Evolutionary conservation across 805 yeast species (phyloP), one percentile per base, ranked within the genome.

Genomic region (Starmerella cellae): DNA sequence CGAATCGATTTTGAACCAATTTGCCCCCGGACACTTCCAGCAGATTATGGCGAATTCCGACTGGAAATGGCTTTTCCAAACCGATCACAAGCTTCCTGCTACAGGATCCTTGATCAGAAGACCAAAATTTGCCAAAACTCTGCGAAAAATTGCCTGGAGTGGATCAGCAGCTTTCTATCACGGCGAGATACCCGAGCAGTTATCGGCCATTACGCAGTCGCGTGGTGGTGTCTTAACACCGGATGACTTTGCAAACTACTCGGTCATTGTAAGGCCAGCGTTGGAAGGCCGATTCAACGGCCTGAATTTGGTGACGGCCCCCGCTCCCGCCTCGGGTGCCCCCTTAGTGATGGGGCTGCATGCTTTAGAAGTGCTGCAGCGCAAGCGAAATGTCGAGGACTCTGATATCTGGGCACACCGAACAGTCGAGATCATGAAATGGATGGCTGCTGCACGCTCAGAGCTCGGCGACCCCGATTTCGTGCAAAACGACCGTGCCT

Each of bases 371-470:
- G 54, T 61, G 14, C 68, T 68, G 49, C 64, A 65, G 3, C 60
- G 59, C 23, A 4, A 18, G 10, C 38, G 19, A 19, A 5, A 5
- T 10, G 46, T 61, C 3, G 56, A 59, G 16, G 82, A 76, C 48
- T 66, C 69, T 54, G 56, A 57, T 21, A 66, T 68, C 8, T 45
- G 70, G 11, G 68, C 72, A 13, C 96, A 82, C 54, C 67, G 82
- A 42, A 56, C 84, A 6, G 64, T 84, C 10, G 98, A 88, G 61
- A 64, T 81, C 2, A 83, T 88, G 94, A 88, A 88, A 60, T 88
- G 95, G 95, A 71, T 84, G 73, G 82, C 87, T 0, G 71, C 88
- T 11, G 88, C 79, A 0, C 69, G 96, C 48, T 75, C 87, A n/a
- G 72, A 83, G 51, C 67, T 88, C 21, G 97, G 97, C 0, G 95